phyloP scores from a whole-genome alignment of 257 asterid species.

The Eucommia ulmoides region DNA sequence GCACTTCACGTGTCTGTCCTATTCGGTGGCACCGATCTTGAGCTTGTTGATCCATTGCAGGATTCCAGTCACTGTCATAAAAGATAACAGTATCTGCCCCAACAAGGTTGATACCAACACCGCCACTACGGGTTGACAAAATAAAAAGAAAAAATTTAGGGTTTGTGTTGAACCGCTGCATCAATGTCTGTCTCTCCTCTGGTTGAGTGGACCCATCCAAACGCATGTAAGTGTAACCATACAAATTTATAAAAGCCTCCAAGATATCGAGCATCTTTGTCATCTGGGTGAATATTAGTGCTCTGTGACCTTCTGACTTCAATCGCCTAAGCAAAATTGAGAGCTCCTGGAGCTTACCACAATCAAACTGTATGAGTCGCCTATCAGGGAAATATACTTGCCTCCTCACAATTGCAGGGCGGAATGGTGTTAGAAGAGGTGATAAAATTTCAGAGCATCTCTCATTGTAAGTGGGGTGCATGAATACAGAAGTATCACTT shows the following conservation, averaged over 20 bases:
- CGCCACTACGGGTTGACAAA: slow-evolving; percentile 97
- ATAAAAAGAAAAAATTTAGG: slow-evolving; percentile 85
- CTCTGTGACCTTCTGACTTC: slow-evolving; percentile 92
- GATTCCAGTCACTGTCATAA: slow-evolving; percentile 99
- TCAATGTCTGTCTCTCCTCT: slow-evolving; percentile 93
- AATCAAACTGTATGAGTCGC: slow-evolving; percentile 93
- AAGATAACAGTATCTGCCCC: slow-evolving; percentile 98
- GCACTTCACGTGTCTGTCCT: slow-evolving; percentile 99
- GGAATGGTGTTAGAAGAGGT: slow-evolving; percentile 74
- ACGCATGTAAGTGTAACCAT: slow-evolving; percentile 98
- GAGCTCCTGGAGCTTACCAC: slow-evolving; percentile 98
- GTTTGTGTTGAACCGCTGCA: slow-evolving; percentile 96
- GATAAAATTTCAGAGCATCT: slow-evolving; percentile 47
- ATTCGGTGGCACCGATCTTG: slow-evolving; percentile 99
- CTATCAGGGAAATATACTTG: slow-evolving; percentile 99
- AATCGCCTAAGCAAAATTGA: slow-evolving; percentile 77
- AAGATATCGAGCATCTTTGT: slow-evolving; percentile 98
- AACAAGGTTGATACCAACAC: slow-evolving; percentile 95
- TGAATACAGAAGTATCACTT: slow-evolving; percentile 55
- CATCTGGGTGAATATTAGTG: slow-evolving; percentile 97
- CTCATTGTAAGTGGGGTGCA: slow-evolving; percentile 40
- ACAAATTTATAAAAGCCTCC: slow-evolving; percentile 91
- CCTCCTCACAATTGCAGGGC: slow-evolving; percentile 92
- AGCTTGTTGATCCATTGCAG: slow-evolving; percentile 99
- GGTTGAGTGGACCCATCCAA: slow-evolving; percentile 97